Base-by-base conservation (phyloP, 139 green algal species). In the Choricystis sp. region DNA sequence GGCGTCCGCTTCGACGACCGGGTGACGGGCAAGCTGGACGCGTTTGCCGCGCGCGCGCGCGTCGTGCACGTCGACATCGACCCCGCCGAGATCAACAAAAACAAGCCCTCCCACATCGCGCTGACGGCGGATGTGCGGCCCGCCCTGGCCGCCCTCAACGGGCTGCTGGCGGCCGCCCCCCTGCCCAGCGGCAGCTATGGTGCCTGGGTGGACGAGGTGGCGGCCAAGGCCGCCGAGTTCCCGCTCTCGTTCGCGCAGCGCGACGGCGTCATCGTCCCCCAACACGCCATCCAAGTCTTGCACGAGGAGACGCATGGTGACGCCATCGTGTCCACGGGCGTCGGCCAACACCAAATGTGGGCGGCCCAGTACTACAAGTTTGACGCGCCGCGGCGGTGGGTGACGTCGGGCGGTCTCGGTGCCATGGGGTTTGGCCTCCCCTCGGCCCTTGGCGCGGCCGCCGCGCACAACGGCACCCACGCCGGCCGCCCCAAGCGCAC, bases 311-410 rank as follows among this genome's bases (percentile, higher is more conserved):
- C 91, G 0, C 73, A 91, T 5, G 94, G 94, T 23, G 80, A 98
- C 30, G 94, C 90, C 24, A 87, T 99, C 64, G 85, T 99, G 66
- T 93, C 89, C 27, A 99, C 94, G 0, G 94, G 94, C 20, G 94
- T 99, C 29, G 94, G 94, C 0, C 94, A 99, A 80, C 94, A 99
- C 71, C 94, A 99, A 72, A 98, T 99, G 94, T 99, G 85, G 84
- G 84, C 87, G 3, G 93, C 92, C 57, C 92, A 99, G 69, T 96
- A 79, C 76, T 97, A 94, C 79, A 80, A 81, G 19, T 91, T 89
- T 70, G 57, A 65, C 19, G 69, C 83, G 67, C 86, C 91, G 3
- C 73, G 92, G 21, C 72, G 68, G 21, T 96, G 86, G 86, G 77
- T 88, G 24, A 94, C 85, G 25, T 91, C 78, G 3, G 82, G 92